These are phyloP conservation scores for Trametes polyzona DNA, from an alignment of 1,284 basidiomycete genomes.

Conservation along the genomic window DNA sequence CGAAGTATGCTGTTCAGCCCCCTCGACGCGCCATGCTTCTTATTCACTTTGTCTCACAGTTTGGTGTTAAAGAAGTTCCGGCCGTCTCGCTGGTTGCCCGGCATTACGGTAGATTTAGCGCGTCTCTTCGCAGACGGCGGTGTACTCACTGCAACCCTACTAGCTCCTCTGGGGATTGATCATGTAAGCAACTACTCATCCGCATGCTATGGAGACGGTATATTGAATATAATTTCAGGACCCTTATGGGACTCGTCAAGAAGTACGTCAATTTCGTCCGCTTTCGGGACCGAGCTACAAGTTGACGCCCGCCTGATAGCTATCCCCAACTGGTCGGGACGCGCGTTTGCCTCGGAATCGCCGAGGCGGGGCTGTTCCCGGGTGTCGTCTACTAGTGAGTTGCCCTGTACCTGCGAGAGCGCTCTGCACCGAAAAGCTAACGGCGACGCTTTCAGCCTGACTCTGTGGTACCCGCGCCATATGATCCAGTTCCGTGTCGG, in stretches of 20 bases:
- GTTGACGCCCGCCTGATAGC: constrained; percentile 34
- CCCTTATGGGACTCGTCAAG: constrained; percentile 68
- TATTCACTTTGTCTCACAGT: constrained; percentile 13
- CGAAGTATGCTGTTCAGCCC: constrained; percentile 47
- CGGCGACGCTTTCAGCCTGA: constrained; percentile 24
- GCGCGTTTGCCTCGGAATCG: constrained; percentile 63
- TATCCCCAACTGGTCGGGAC: constrained; percentile 65
- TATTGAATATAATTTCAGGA: constrained; percentile 41
- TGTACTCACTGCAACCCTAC: not conserved
- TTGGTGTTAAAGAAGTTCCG: constrained; percentile 40
- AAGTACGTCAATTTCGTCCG: constrained; percentile 45
- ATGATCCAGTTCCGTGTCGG: constrained; percentile 41
- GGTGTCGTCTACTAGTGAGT: constrained; percentile 65
- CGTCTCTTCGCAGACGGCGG: not conserved
- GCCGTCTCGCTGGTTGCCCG: constrained; percentile 39
- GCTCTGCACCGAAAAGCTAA: not conserved
- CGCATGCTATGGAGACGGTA: too few species aligned
- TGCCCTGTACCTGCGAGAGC: not conserved
- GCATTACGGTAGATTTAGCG: constrained; percentile 29
- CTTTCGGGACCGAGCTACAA: not conserved
- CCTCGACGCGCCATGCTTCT: not conserved
- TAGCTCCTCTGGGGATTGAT: constrained; percentile 33
- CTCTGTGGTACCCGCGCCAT: constrained; percentile 40
- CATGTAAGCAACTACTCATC: constrained; percentile 17
- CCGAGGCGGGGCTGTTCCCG: constrained; percentile 73